Evolutionary conservation across 2,329 filamentous ascomycete species (phyloP), one percentile per base, ranked within the genome.

Genomic region (Colletotrichum camelliae): DNA sequence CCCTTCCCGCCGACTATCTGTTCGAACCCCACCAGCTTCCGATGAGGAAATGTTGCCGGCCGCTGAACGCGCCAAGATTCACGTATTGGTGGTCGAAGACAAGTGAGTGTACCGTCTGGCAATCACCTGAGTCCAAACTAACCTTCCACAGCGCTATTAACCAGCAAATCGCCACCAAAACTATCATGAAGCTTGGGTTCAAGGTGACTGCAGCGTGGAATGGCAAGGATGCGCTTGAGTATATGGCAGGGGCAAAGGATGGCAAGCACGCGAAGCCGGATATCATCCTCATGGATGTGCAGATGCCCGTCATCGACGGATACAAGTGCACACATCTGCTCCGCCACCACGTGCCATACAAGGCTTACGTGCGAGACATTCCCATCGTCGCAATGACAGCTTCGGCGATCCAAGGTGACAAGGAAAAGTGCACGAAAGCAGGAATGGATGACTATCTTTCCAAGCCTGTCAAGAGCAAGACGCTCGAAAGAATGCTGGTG

Each of bases 321-420:
- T 96, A 96, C 82, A 91, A 91, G 73, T 94, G 94, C 57, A 96
- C 94, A 0, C 93, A 95, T 79, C 88, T 94, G 12, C 89, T 96
- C 61, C 89, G 94, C 18, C 92, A 94, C 71, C 91, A 94, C 78
- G 81, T 89, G 2, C 92, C 93, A 1, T 95, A 94, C 83, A 92
- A 89, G 55, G 80, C 86, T 3, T 89, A 90, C 68, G 87, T 91
- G 5, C 87, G 89, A 70, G 87, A 92, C 58, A 92, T 95, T 7
- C 94, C 94, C 0, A 95, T 96, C 67, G 92, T 96, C 48, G 94
- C 94, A n/a, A 95, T 96, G 93, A 96, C 94, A 1, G 94, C 94
- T 6, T 94, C 92, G 5, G 94, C 94, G 1, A 95, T 95, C 55
- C 93, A 95, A 81, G 94, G 94, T 6, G 94, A 96, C 80, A 88